phyloP scores from a whole-genome alignment of 768 basidiomycete genomes.

The Auriculariales sp. region DNA sequence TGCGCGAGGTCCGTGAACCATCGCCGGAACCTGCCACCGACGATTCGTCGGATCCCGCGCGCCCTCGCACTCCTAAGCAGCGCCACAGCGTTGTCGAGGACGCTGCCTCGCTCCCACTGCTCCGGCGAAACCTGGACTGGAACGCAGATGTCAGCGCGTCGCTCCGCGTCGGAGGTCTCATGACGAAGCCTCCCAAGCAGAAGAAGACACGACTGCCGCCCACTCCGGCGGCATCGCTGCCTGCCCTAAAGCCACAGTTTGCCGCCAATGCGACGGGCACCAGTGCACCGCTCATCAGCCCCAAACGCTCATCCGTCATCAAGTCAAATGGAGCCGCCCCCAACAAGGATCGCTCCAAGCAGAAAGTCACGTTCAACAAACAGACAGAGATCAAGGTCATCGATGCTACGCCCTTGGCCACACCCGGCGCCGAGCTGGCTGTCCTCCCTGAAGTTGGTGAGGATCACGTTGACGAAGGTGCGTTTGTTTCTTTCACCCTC shows the following conservation, averaged over 20 bases:
- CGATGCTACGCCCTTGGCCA: conserved; percentile 13
- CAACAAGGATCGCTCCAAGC: conserved; percentile 33
- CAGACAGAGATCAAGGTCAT: conserved; percentile 40
- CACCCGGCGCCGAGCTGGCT: not conserved
- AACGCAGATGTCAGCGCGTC: conserved; percentile 30
- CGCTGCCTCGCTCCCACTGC: no score
- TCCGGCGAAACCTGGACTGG: conserved; percentile 34
- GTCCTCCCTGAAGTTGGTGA: conserved; percentile 19
- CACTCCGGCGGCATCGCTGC: conserved; percentile 10
- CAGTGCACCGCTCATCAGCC: conserved; percentile 9
- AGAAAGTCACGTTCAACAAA: conserved; percentile 63
- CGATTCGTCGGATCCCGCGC: no score
- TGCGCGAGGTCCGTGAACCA: no score
- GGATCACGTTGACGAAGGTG: conserved; percentile 29
- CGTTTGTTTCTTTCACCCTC: conserved; percentile 8
- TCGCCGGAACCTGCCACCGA: no score
- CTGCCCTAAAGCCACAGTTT: conserved; percentile 10
- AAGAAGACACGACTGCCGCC: not conserved
- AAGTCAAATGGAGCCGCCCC: not conserved
- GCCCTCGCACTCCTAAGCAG: no score
- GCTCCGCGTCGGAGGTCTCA: conserved; percentile 14
- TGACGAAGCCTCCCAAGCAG: not conserved
- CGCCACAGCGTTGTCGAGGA: no score
- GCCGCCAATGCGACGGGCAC: conserved; percentile 10
- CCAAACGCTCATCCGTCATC: not conserved